Conservation (phyloP, 306 rosid species). For the Comarum palustre region DNA sequence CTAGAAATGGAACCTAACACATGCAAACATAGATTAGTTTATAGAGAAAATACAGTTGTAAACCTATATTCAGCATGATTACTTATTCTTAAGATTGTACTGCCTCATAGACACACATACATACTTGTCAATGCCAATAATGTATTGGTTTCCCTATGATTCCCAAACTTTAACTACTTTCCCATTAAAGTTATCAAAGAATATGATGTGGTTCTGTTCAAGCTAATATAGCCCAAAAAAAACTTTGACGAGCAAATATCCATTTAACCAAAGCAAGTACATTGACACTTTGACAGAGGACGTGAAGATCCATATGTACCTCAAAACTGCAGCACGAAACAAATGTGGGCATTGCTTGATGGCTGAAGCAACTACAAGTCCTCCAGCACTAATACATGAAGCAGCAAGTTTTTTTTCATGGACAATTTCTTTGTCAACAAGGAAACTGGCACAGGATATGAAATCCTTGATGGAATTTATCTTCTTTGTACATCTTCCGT, state of each 20-base stretch:
- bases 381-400: slow-evolving; percentile 90
- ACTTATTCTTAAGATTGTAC: background rate
- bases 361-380: slow-evolving; percentile 89
- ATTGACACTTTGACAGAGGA: slow-evolving; percentile 8
- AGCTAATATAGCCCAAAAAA: background rate
- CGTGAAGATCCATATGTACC: slow-evolving; percentile 33
- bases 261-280: slow-evolving; percentile 21
- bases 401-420: slow-evolving; percentile 77
- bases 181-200: background rate
- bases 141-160: background rate
- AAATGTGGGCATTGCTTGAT: slow-evolving; percentile 69
- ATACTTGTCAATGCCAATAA: background rate
- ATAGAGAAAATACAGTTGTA: background rate
- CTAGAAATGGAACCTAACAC: slow-evolving; percentile 86
- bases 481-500: slow-evolving; percentile 69
- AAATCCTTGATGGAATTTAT: slow-evolving; percentile 73
- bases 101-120: background rate
- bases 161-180: background rate
- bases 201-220: background rate
- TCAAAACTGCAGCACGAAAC: slow-evolving; percentile 78
- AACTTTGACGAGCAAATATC: background rate
- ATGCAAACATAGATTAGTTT: slow-evolving; percentile 16
- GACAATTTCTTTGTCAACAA: slow-evolving; percentile 58
- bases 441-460: slow-evolving; percentile 79
- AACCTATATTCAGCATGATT: background rate